These are phyloP conservation scores for Rhinocladiella similis DNA, from an alignment of 2,329 filamentous ascomycete genomes.

Conservation along the genomic window DNA sequence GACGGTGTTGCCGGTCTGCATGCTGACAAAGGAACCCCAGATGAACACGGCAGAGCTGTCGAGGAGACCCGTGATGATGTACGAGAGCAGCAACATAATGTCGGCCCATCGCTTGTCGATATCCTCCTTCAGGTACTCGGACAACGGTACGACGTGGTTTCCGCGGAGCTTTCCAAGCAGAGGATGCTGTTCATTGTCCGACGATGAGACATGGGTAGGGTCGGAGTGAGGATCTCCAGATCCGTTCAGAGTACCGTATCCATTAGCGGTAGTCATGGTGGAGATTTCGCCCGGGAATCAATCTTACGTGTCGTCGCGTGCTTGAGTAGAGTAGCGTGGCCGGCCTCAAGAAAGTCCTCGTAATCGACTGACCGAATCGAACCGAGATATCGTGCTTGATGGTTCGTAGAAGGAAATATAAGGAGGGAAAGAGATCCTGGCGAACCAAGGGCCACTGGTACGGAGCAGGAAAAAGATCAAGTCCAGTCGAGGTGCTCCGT, in stretches of 20 bases:
- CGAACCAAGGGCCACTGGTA: too few species aligned
- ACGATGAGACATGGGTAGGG: background rate
- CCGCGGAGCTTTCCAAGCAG: conserved; percentile 6
- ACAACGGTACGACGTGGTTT: background rate
- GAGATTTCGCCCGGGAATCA: too few species aligned
- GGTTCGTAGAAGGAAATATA: too few species aligned
- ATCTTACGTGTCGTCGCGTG: background rate
- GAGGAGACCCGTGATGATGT: conserved; percentile 73
- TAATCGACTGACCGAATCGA: too few species aligned
- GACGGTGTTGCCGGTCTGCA: conserved; percentile 85
- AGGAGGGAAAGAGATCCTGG: too few species aligned
- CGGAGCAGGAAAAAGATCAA: too few species aligned
- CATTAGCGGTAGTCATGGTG: conserved; percentile 14
- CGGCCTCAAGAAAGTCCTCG: background rate
- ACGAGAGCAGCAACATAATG: conserved; percentile 68
- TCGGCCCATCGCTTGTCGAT: conserved; percentile 54
- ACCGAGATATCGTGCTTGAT: too few species aligned
- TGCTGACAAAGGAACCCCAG: conserved; percentile 79
- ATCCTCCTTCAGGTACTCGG: conserved; percentile 19
- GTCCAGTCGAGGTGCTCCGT: too few species aligned
- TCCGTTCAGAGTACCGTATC: conserved; percentile 16
- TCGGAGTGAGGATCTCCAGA: background rate
- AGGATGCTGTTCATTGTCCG: conserved; percentile 13
- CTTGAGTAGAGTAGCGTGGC: background rate
- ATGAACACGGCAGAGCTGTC: conserved; percentile 75